Percentiles rank a stretch among this genome's conserved stretches.
These are phyloP conservation scores for Zymoseptoria crescenta DNA, from an alignment of 2,329 filamentous ascomycete species.

Conservation along the genomic window DNA sequence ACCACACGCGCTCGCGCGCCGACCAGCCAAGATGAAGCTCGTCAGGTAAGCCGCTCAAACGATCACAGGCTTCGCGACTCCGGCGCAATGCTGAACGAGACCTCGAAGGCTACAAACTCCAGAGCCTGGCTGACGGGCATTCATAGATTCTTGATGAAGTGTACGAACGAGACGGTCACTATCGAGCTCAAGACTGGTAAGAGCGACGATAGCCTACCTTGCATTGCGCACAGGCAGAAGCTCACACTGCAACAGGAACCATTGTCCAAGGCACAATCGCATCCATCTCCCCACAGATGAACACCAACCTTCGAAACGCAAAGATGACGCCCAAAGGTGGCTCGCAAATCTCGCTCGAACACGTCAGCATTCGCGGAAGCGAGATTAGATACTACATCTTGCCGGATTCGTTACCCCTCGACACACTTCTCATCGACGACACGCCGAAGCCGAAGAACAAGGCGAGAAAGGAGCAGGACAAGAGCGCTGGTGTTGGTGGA, in stretches of 20 bases:
- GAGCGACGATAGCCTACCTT: constrained; percentile 7
- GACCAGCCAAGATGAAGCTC: constrained; percentile 72
- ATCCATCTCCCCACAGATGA: constrained; percentile 96
- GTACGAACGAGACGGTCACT: constrained; percentile 95
- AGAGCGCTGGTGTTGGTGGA: constrained; percentile 28
- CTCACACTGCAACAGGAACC: constrained; percentile 54
- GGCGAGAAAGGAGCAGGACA: constrained; percentile 74
- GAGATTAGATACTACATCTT: constrained; percentile 96
- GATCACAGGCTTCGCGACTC: constrained; percentile 11
- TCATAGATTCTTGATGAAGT: constrained; percentile 95
- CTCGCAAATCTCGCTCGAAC: constrained; percentile 80
- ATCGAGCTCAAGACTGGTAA: constrained; percentile 97
- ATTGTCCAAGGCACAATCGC: constrained; percentile 96
- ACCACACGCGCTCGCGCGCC: constrained; percentile 6
- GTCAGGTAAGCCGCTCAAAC: constrained; percentile 62
- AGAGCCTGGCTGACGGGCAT: constrained; percentile 29
- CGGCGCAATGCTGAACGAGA: constrained; percentile 41
- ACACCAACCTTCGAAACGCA: constrained; percentile 87
- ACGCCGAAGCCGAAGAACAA: constrained; percentile 99
- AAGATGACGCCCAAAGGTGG: constrained; percentile 92
- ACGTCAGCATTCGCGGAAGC: constrained; percentile 92
- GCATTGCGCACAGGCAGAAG: background rate
- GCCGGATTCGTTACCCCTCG: constrained; percentile 87
- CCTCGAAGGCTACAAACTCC: constrained; percentile 33
- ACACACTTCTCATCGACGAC: constrained; percentile 93